Conservation (phyloP, 1,139 yeast genomes). For the Geotrichum carabidarum region DNA sequence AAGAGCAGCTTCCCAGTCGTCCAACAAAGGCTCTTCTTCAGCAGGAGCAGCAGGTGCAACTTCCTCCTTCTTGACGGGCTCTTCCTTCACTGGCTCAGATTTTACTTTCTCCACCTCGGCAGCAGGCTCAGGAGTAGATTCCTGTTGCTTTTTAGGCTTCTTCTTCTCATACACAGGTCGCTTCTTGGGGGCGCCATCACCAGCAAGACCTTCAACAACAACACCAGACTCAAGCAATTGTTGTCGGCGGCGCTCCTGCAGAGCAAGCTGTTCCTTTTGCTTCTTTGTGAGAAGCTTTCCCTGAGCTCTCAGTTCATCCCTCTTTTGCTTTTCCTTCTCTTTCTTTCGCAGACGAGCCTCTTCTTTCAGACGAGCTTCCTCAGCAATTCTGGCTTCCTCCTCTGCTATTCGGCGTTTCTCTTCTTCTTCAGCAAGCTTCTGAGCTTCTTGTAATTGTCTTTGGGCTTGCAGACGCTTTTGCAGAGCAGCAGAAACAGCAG, state of each 20-base stretch:
- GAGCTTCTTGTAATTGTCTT: conserved; percentile 76
- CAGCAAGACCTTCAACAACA: conserved; percentile 63
- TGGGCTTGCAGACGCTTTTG: conserved; percentile 77
- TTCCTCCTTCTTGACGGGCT: conserved; percentile 24
- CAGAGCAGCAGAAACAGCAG: conserved; percentile 41
- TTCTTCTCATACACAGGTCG: conserved; percentile 72
- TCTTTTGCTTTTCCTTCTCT: conserved; percentile 69
- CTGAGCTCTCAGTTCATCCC: conserved; percentile 87
- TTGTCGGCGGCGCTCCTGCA: conserved; percentile 84
- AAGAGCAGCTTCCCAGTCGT: conserved; percentile 41
- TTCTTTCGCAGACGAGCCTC: conserved; percentile 65
- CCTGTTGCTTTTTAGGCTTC: conserved; percentile 46
- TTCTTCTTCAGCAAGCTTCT: conserved; percentile 57
- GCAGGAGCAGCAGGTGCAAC: conserved; percentile 31
- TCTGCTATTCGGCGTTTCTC: conserved; percentile 54
- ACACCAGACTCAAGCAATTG: conserved; percentile 74
- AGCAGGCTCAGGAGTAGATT: conserved; percentile 33
- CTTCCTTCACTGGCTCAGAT: conserved; percentile 30
- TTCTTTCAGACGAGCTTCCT: conserved; percentile 62
- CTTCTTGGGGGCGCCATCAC: conserved; percentile 52
- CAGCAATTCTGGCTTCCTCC: conserved; percentile 47
- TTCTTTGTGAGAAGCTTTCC: conserved; percentile 79
- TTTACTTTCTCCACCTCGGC: conserved; percentile 41
- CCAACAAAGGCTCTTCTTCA: conserved; percentile 32
- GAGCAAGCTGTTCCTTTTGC: conserved; percentile 87